Evolutionary conservation across 1,284 basidiomycete genomes (phyloP), one percentile per base, ranked within the genome.

Genomic region (Ceratobasidium papillatum): DNA sequence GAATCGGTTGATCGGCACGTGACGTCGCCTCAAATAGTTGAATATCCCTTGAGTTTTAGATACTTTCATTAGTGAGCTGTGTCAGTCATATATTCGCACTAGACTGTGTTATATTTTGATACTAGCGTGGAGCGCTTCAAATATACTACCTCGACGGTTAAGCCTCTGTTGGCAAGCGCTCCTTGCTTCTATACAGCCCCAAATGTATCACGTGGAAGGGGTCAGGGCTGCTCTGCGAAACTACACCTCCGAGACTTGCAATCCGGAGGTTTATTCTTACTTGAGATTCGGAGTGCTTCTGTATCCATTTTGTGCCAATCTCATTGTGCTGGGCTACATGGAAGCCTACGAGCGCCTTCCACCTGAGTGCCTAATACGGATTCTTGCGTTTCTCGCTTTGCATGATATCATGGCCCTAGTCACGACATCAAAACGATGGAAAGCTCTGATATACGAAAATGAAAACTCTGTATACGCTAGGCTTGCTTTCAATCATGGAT

Each of bases 351-450:
- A 41, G 41, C 19, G n/a, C 3, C 4, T 36, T 19, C 66, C 54
- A 17, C 64, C 65, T 43, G 63, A 59, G 41, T 63, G 74, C 22
- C 43, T 56, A 19, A 14, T 69, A 22, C 65, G 32, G 22, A 54
- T 47, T 41, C 32, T 41, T 25, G 22, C 27, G 0, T 59, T 66
- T 7, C 52, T 66, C 36, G 36, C 43, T 34, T 32, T 61, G 25
- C 56, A 25, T 38, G 63, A 65, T 34, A 45, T 47, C 25, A 51
- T 38, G 1, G 12, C 63, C 19, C 54, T 66, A 12, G 30, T 61
- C 19, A 49, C 30, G 9, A 54, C 74, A 5, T 68, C 74, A 14
- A 32, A 41, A 14, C 14, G 17, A 49, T 43, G 45, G 61, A 32
- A 52, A 36, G 11, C n/a, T 27, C 2, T 52, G 4, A 52, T 56